These are phyloP conservation scores for Tylopilus balloui DNA, from an alignment of 768 basidiomycete species.

Conservation along the genomic window DNA sequence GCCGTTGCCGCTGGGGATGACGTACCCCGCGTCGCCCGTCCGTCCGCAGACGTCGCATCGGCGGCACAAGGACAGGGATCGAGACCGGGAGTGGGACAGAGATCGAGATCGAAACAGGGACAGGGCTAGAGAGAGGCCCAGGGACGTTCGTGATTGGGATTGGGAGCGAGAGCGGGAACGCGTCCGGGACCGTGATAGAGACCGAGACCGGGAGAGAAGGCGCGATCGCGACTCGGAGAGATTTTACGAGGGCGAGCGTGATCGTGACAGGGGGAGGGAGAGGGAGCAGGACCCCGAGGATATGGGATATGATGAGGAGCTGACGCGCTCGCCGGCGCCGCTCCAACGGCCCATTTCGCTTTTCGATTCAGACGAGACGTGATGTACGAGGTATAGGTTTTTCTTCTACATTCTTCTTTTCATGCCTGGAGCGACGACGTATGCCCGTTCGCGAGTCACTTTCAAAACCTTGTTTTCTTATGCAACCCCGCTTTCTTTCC, in stretches of 20 bases:
- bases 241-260: neutral
- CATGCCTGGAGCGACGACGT: too few species aligned
- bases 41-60: constrained; percentile 26
- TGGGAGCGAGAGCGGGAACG: neutral
- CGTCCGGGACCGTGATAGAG: neutral
- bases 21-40: constrained; percentile 24
- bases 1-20: constrained; percentile 25
- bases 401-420: neutral
- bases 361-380: constrained; percentile 26
- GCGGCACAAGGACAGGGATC: constrained; percentile 3
- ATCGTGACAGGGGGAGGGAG: neutral
- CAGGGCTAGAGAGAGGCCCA: neutral
- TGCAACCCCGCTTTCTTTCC: neutral
- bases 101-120: neutral
- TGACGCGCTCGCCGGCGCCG: constrained; percentile 26
- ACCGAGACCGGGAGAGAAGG: neutral
- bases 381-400: neutral
- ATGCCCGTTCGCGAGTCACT: neutral
- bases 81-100: neutral
- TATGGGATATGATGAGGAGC: constrained; percentile 6
- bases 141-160: constrained; percentile 1
- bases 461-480: neutral
- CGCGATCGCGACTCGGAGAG: constrained; percentile 3
- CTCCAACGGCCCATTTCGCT: constrained; percentile 30
- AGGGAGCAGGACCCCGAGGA: constrained; percentile 7